Percentiles rank a stretch among this genome's conserved stretches.
phyloP scores from a whole-genome alignment of 768 basidiomycete genomes.

The Kwoniella mangroviensis region DNA sequence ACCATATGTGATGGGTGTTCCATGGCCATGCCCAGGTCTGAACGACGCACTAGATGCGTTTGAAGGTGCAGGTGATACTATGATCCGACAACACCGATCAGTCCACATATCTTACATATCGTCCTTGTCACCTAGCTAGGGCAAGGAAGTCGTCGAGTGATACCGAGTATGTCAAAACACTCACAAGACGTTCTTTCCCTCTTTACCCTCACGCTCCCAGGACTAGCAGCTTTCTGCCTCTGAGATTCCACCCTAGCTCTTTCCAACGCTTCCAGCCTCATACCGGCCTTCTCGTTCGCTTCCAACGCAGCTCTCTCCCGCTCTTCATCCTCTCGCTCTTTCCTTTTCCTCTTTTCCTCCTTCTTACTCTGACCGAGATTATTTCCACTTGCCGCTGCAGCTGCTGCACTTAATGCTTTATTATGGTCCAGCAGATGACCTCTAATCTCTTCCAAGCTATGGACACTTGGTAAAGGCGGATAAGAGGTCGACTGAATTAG shows the following conservation, averaged over 20 bases:
- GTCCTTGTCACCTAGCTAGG: background rate
- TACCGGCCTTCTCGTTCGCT: conserved; percentile 34
- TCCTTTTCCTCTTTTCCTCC: conserved; percentile 31
- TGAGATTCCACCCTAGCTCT: conserved; percentile 24
- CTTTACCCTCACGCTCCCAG: conserved; percentile 44
- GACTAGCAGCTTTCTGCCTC: conserved; percentile 21
- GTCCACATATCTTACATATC: background rate
- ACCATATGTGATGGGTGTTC: conserved; percentile 37
- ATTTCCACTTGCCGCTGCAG: conserved; percentile 14
- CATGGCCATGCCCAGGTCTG: conserved; percentile 19
- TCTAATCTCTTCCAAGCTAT: conserved; percentile 39
- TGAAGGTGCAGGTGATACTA: conserved; percentile 41
- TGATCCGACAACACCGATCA: background rate
- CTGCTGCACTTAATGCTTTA: background rate
- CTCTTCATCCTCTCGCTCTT: conserved; percentile 29
- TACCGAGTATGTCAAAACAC: conserved; percentile 1
- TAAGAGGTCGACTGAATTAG: conserved; percentile 44
- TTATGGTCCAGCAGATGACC: conserved; percentile 15
- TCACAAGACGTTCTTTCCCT: conserved; percentile 46
- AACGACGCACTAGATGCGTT: conserved; percentile 37
- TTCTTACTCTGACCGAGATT: conserved; percentile 19
- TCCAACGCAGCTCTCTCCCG: conserved; percentile 30
- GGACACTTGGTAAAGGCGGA: conserved; percentile 25
- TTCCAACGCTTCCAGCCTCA: conserved; percentile 33
- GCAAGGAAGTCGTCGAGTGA: no score